These are phyloP conservation scores for Wickerhamomyces subpelliculosus DNA, from an alignment of 805 yeast genomes.

Conservation along the genomic window DNA sequence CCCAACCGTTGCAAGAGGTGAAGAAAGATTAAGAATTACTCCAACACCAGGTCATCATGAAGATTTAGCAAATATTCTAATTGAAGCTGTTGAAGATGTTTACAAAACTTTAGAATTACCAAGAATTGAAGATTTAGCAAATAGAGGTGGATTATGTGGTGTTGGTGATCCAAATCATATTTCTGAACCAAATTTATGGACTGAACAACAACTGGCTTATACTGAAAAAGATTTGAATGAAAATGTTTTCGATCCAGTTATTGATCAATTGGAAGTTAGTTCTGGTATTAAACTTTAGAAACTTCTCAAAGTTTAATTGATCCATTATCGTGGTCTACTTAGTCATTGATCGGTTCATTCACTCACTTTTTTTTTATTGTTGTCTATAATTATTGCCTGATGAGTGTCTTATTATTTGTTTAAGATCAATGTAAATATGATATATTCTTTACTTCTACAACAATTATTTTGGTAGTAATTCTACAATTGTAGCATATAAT, in stretches of 20 bases:
- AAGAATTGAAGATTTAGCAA: constrained; percentile 72
- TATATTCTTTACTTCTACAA: too few relatives aligned
- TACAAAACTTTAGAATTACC: constrained; percentile 69
- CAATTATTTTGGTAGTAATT: too few relatives aligned
- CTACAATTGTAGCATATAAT: too few relatives aligned
- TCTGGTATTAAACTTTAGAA: constrained; percentile 43
- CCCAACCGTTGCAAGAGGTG: constrained; percentile 96
- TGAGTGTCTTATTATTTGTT: too few relatives aligned
- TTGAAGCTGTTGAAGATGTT: constrained; percentile 74
- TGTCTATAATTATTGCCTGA: too few relatives aligned
- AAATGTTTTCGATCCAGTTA: constrained; percentile 57
- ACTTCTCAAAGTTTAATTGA: too few relatives aligned
- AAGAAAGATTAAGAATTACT: constrained; percentile 94
- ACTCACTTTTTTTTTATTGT: too few relatives aligned
- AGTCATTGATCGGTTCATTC: background rate
- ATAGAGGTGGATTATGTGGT: constrained; percentile 83
- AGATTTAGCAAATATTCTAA: constrained; percentile 66
- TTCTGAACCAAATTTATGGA: constrained; percentile 72
- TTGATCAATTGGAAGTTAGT: constrained; percentile 60
- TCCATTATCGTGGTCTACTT: too few relatives aligned
- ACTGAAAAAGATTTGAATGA: constrained; percentile 57
- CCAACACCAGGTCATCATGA: constrained; percentile 96
- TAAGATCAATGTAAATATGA: too few relatives aligned
- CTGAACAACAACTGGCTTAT: constrained; percentile 66
- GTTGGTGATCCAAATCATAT: constrained; percentile 56